A percentile compares a stretch with the other conserved stretches of the same genome.
Conservation (phyloP, 208 protist species). For the Herpetomonas tarakana region DNA sequence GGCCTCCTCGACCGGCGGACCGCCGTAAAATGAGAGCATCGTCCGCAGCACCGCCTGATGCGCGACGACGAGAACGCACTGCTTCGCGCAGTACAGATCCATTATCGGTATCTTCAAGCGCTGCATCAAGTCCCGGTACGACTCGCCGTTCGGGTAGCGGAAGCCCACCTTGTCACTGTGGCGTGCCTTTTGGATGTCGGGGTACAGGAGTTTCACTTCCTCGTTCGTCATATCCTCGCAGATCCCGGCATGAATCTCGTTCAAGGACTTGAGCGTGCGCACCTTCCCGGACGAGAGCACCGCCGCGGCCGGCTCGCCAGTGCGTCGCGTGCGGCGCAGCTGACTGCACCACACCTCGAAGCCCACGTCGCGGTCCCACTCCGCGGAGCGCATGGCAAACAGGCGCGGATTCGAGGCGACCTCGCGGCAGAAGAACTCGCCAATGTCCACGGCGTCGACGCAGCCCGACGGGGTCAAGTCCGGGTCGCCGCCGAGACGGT, state of each 20-base stretch:
- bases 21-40: constrained; percentile 77
- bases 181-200: constrained; percentile 60
- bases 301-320: constrained; percentile 46
- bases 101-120: constrained; percentile 64
- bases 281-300: constrained; percentile 38
- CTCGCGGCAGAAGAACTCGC: constrained; percentile 53
- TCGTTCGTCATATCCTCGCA: constrained; percentile 88
- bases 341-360: constrained; percentile 87
- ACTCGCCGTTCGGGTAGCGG: constrained; percentile 82
- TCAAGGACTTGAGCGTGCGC: constrained; percentile 57
- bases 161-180: constrained; percentile 80
- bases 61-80: constrained; percentile 67
- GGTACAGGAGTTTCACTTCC: constrained; percentile 64
- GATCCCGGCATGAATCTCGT: constrained; percentile 86
- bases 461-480: constrained; percentile 56
- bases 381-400: constrained; percentile 25
- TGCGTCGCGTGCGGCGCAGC: constrained; percentile 60
- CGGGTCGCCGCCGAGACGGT: constrained; percentile 77
- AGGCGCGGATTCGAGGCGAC: constrained; percentile 41
- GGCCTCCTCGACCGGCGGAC: constrained; percentile 58
- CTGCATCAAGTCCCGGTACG: constrained; percentile 72
- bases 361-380: constrained; percentile 38
- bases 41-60: constrained; percentile 81
- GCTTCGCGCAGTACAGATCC: constrained; percentile 48
- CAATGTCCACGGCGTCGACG: constrained; percentile 50